phyloP scores from a whole-genome alignment of 495 filamentous ascomycete species.

The Rhypophila decipiens region DNA sequence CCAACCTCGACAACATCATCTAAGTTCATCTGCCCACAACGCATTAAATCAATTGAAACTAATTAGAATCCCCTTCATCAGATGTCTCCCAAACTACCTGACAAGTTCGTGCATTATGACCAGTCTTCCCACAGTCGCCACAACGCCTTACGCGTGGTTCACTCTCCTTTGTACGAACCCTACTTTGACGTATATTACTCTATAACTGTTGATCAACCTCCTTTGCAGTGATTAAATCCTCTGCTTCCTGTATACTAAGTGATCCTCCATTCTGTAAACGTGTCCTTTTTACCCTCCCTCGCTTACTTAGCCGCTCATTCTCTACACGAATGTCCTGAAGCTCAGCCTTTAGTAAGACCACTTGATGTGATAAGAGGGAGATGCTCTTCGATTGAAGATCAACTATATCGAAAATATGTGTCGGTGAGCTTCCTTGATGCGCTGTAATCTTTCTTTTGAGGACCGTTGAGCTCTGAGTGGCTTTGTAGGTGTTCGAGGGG shows the following conservation, averaged over 20 bases:
- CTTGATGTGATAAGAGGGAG: not conserved
- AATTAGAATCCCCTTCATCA: no score
- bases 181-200: not conserved
- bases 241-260: slow-evolving; percentile 1
- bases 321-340: not conserved
- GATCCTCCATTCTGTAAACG: not conserved
- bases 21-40: no score
- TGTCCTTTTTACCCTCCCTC: slow-evolving; percentile 1
- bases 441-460: not conserved
- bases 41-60: no score
- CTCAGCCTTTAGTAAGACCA: not conserved
- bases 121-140: not conserved
- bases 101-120: slow-evolving; percentile 1
- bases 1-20: no score
- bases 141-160: not conserved
- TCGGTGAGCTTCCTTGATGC: slow-evolving; percentile 1
- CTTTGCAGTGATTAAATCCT: not conserved
- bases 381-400: not conserved
- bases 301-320: not conserved
- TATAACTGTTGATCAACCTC: not conserved
- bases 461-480: not conserved
- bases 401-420: not conserved
- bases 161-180: not conserved
- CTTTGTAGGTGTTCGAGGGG: not conserved
- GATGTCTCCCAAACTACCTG: no score